Conservation (phyloP, 768 basidiomycete species). For the Pulveroboletus ravenelii region DNA sequence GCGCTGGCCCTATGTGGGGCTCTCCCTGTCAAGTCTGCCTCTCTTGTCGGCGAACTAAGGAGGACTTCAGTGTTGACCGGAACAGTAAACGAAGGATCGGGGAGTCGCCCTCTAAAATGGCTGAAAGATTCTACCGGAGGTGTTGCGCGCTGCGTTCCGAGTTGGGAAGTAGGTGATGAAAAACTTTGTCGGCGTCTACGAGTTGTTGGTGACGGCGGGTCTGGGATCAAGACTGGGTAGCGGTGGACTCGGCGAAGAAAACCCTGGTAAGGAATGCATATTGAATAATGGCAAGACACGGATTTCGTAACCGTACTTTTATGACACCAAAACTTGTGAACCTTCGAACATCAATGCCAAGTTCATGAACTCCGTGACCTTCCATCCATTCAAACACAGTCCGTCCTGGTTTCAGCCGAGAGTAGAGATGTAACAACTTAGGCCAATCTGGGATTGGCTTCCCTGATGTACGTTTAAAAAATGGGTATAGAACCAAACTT, state of each 20-base stretch:
- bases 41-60: slow-evolving; percentile 28
- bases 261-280: slow-evolving; percentile 44
- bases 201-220: slow-evolving; percentile 23
- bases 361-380: slow-evolving; percentile 56
- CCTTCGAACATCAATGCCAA: slow-evolving; percentile 87
- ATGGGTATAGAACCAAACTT: background rate
- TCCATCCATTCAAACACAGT: slow-evolving; percentile 89
- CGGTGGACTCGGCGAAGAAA: slow-evolving; percentile 91
- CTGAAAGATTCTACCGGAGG: slow-evolving; percentile 6
- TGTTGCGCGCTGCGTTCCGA: slow-evolving; percentile 7
- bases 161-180: slow-evolving; percentile 15
- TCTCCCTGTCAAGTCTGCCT: slow-evolving; percentile 28
- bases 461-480: slow-evolving; percentile 33
- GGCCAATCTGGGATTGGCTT: slow-evolving; percentile 78
- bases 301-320: slow-evolving; percentile 50
- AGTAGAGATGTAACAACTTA: slow-evolving; percentile 79
- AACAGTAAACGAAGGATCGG: slow-evolving; percentile 18
- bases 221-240: slow-evolving; percentile 73
- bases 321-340: slow-evolving; percentile 97
- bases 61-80: slow-evolving; percentile 18
- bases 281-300: background rate
- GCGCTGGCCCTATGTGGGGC: slow-evolving; percentile 52
- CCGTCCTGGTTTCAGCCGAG: slow-evolving; percentile 75
- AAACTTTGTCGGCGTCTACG: slow-evolving; percentile 31
- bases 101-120: slow-evolving; percentile 20